A percentile compares a stretch with the other conserved stretches of the same genome.
These are phyloP conservation scores for Skeletonema grethae DNA, from an alignment of 108 stramenopile genomes.

Conservation along the genomic window DNA sequence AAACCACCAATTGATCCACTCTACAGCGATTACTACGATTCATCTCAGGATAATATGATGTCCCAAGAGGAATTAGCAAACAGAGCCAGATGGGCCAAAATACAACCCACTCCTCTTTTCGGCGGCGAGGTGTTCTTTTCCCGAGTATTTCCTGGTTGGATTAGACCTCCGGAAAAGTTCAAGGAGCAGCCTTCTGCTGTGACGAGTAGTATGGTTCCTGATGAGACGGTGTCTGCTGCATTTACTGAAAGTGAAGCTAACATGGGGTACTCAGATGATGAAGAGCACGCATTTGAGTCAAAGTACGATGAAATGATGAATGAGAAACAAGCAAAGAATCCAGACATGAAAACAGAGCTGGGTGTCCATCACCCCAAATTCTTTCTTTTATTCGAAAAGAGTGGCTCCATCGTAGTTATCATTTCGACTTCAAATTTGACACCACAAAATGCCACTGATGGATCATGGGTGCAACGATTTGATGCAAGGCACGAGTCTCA, in stretches of 20 bases:
- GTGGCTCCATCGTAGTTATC: constrained; percentile 70
- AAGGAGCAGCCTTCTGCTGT: neutral
- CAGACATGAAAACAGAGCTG: constrained; percentile 4
- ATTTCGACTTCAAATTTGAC: constrained; percentile 77
- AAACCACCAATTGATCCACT: constrained; percentile 6
- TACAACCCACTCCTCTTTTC: constrained; percentile 24
- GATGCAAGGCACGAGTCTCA: constrained; percentile 14
- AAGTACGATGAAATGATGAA: neutral
- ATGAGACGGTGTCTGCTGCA: neutral
- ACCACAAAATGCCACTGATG: constrained; percentile 56
- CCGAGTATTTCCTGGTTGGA: constrained; percentile 39
- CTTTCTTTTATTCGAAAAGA: constrained; percentile 70
- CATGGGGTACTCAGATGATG: constrained; percentile 2
- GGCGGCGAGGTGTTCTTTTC: constrained; percentile 52
- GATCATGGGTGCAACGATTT: constrained; percentile 83
- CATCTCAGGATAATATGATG: constrained; percentile 2
- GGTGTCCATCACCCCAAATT: constrained; percentile 89
- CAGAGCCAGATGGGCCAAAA: constrained; percentile 10
- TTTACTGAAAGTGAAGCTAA: neutral
- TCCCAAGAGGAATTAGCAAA: neutral
- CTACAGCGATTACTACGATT: constrained; percentile 7
- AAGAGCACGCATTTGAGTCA: neutral
- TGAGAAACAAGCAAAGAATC: neutral
- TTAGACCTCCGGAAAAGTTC: constrained; percentile 10
- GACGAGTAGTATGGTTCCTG: neutral